phyloP scores from a whole-genome alignment of 2,329 filamentous ascomycete genomes.

The Alternaria infectoria region DNA sequence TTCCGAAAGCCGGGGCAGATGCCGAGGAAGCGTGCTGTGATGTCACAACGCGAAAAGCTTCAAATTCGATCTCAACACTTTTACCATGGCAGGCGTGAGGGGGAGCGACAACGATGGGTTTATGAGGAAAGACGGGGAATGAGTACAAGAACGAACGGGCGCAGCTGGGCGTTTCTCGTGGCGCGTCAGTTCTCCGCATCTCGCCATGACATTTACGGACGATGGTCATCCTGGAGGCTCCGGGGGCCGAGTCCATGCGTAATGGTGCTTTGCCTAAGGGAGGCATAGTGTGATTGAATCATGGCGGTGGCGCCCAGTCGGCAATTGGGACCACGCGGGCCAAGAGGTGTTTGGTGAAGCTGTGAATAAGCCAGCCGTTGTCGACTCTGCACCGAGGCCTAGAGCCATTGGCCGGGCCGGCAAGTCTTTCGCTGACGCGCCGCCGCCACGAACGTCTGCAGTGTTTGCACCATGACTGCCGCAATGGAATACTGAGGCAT shows the following conservation, averaged over 20 bases:
- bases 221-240: constrained; percentile 12
- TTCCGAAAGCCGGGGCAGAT: constrained; percentile 12
- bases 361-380: constrained; percentile 10
- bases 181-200: constrained; percentile 34
- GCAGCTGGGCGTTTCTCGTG: constrained; percentile 12
- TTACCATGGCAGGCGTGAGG: constrained; percentile 27
- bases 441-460: neutral
- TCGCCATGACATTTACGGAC: constrained; percentile 33
- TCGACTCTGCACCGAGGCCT: constrained; percentile 1
- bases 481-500: neutral
- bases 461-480: neutral
- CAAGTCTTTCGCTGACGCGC: neutral
- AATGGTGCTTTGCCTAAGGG: constrained; percentile 20
- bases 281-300: constrained; percentile 20
- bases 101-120: constrained; percentile 3
- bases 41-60: constrained; percentile 26
- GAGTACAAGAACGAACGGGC: constrained; percentile 8
- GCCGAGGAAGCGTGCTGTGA: constrained; percentile 28
- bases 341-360: neutral
- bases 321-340: constrained; percentile 9
- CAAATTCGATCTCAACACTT: constrained; percentile 16
- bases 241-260: constrained; percentile 19
- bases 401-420: neutral
- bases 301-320: constrained; percentile 18
- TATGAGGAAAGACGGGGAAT: constrained; percentile 1